phyloP scores from a whole-genome alignment of 257 asterid species.

The Gynochthodes officinalis region DNA sequence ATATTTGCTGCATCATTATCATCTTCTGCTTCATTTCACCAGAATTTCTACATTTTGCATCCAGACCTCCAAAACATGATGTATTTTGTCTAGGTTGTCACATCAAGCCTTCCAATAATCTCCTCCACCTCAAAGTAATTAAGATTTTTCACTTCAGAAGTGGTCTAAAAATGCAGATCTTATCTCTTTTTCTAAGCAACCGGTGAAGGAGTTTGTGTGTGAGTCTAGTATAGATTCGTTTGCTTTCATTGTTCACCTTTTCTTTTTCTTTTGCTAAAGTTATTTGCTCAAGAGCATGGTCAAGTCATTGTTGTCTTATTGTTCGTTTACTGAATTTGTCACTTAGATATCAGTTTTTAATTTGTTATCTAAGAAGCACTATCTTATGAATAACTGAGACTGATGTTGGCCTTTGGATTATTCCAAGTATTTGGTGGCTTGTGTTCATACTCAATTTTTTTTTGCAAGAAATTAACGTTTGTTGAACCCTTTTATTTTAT shows the following conservation, averaged over 20 bases:
- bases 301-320: neutral
- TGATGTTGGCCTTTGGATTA: no score
- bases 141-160: no score
- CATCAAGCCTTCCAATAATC: neutral
- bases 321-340: neutral
- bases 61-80: constrained; percentile 41
- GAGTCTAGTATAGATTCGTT: constrained; percentile 49
- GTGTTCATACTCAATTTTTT: no score
- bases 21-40: constrained; percentile 34
- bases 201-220: constrained; percentile 60
- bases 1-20: constrained; percentile 10
- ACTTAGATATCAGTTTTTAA: no score
- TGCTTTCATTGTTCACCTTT: no score
- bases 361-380: no score
- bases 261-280: neutral
- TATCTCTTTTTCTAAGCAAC: constrained; percentile 28
- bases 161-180: constrained; percentile 28
- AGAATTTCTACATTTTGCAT: constrained; percentile 38
- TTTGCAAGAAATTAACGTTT: no score
- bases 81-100: constrained; percentile 42
- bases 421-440: no score
- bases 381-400: no score
- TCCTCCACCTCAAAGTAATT: no score
- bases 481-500: no score
- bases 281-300: neutral